These are phyloP conservation scores for Pythium scleroteichum DNA, from an alignment of 352 stramenopile genomes.

Conservation along the genomic window DNA sequence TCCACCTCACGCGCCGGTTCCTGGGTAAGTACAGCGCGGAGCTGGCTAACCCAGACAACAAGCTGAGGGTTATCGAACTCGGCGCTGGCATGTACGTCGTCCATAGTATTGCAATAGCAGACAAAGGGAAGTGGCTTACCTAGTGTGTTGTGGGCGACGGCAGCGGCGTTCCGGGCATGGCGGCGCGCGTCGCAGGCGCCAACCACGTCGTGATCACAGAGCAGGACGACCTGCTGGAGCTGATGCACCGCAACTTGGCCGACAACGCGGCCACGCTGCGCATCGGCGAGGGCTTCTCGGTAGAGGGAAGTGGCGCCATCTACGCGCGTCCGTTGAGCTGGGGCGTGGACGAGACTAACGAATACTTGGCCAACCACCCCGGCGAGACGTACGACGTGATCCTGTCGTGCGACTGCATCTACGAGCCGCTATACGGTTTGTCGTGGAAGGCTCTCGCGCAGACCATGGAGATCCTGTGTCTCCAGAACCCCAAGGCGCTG, in stretches of 20 bases:
- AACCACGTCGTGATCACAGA: slow-evolving; percentile 90
- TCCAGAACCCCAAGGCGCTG: slow-evolving; percentile 48
- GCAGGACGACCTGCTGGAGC: slow-evolving; percentile 86
- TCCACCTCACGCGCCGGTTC: slow-evolving; percentile 63
- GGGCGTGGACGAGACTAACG: slow-evolving; percentile 67
- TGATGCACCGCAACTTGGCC: slow-evolving; percentile 77
- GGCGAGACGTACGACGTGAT: slow-evolving; percentile 87
- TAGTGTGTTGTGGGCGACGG: not conserved
- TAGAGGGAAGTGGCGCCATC: slow-evolving; percentile 35
- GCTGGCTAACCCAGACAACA: slow-evolving; percentile 32
- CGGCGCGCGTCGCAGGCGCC: slow-evolving; percentile 76
- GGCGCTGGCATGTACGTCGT: slow-evolving; percentile 69
- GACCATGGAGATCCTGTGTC: slow-evolving; percentile 82
- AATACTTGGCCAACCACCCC: slow-evolving; percentile 54
- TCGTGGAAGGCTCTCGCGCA: slow-evolving; percentile 88
- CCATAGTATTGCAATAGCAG: not conserved
- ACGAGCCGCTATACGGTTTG: slow-evolving; percentile 93
- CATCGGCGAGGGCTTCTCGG: slow-evolving; percentile 21
- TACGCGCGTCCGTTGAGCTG: slow-evolving; percentile 68
- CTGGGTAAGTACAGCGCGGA: slow-evolving; percentile 44
- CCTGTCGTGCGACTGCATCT: slow-evolving; percentile 95
- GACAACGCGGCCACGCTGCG: slow-evolving; percentile 47
- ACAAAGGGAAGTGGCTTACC: not conserved
- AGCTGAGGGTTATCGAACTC: slow-evolving; percentile 78
- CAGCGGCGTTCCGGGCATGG: slow-evolving; percentile 92